Evolutionary conservation across 257 asterid genomes (phyloP), one percentile per base, ranked within the genome.

Genomic region (Solanum sparsipilum): DNA sequence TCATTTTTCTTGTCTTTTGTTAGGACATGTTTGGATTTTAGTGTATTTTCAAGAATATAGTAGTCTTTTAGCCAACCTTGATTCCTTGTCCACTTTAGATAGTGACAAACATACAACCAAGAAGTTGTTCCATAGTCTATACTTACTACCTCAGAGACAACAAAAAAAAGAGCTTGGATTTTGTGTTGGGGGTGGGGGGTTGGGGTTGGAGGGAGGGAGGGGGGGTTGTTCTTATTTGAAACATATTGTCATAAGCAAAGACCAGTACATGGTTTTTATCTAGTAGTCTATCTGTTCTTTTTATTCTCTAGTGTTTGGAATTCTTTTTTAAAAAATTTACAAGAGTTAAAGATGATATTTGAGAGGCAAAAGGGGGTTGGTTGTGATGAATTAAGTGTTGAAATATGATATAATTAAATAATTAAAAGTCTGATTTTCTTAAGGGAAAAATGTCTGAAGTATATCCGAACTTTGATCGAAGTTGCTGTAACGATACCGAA

Each of bases 61-160:
- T 81, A 27, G 38, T 27, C 68, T 16, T 81, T 81, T 27, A 46
- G 68, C 68, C 85, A 81, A 81, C 41, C 68, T 12, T 81, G 85
- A 81, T 81, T 81, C 85, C 85, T 81, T 81, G 39, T 81, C 85
- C 68, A 81, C 85, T 81, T 81, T 81, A 81, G 68, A 18, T 27
- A 81, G 39, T 46, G 68, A 81, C 85, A 81, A 81, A 46, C 41
- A 81, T 27, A 46, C 85, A 81, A 46, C 85, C 68, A 81, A 46
- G 48, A 79, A 27, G 67, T 46, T 44, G 67, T 79, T 79, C 85
- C 85, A 79, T 34, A 79, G 38, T 79, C 63, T 79, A 27, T 41
- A 78, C 81, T 73, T 38, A 75, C 32, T 36, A 75, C 83, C 83
- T 75, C 83, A 75, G 58, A 23, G 32, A 75, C 32, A 75, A n/a